phyloP scores from a whole-genome alignment of 1,139 yeast species.

The Saccharomycopsis hybrid region DNA sequence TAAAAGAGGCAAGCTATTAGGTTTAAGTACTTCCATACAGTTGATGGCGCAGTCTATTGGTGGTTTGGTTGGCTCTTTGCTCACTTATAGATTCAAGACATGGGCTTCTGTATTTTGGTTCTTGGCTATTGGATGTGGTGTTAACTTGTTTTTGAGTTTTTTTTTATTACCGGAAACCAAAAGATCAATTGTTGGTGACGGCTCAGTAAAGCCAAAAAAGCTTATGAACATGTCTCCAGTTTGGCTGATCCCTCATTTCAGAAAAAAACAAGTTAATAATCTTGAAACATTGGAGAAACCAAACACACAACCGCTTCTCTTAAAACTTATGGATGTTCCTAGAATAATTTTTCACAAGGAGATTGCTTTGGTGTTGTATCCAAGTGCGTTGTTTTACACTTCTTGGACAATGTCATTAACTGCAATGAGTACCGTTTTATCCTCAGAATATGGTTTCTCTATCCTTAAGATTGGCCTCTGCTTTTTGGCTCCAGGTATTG shows the following conservation, averaged over 20 bases:
- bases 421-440: constrained; percentile 49
- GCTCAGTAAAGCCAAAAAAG: constrained; percentile 42
- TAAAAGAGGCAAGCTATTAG: constrained; percentile 61
- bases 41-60: constrained; percentile 72
- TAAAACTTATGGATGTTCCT: constrained; percentile 41
- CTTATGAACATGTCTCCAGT: constrained; percentile 38
- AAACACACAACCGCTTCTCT: constrained; percentile 23
- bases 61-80: constrained; percentile 64
- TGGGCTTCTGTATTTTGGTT: constrained; percentile 81
- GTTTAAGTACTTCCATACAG: constrained; percentile 53
- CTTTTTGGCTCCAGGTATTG: constrained; percentile 54
- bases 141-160: constrained; percentile 32
- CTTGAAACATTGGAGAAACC: neutral
- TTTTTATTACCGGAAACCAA: constrained; percentile 65
- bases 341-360: constrained; percentile 35
- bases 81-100: constrained; percentile 48
- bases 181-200: constrained; percentile 62
- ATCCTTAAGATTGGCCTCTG: constrained; percentile 57
- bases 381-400: constrained; percentile 57
- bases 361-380: constrained; percentile 35
- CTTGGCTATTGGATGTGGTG: constrained; percentile 52
- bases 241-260: constrained; percentile 6
- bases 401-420: constrained; percentile 68
- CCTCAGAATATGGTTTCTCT: constrained; percentile 41
- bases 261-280: neutral